Conservation (phyloP, 176 grass and related monocot genomes). For the Thinopyrum elongatum region DNA sequence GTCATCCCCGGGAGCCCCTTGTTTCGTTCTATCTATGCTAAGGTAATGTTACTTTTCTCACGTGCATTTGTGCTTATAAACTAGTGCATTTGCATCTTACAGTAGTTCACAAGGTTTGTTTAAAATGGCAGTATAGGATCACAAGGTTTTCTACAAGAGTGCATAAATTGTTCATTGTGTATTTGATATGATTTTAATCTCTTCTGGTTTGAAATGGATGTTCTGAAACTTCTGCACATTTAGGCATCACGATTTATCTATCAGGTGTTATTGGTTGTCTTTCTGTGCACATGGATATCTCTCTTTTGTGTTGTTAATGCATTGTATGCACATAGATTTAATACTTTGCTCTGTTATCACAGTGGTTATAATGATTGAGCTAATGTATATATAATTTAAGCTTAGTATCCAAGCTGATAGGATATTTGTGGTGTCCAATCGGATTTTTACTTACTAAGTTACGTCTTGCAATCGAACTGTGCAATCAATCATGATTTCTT, state of each 20-base stretch:
- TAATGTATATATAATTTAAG: slow-evolving; percentile 6
- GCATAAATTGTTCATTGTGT: background rate
- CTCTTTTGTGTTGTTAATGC: background rate
- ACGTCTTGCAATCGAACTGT: background rate
- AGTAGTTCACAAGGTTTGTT: background rate
- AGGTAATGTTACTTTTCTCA: slow-evolving; percentile 41
- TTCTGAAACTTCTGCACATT: slow-evolving; percentile 5
- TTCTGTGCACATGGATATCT: slow-evolving; percentile 7
- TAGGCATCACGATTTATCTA: background rate
- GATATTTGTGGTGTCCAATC: background rate
- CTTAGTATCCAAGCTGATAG: background rate
- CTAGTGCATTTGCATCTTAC: background rate
- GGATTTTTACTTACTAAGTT: background rate
- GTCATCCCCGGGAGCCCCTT: slow-evolving; percentile 57
- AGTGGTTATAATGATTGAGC: background rate
- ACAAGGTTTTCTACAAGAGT: background rate
- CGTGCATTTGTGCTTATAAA: background rate
- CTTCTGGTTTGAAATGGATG: background rate
- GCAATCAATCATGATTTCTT: background rate
- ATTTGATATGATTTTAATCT: background rate
- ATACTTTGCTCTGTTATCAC: background rate
- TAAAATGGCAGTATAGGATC: background rate
- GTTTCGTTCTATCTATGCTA: slow-evolving; percentile 65
- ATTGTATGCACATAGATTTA: background rate
- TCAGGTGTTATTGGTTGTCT: background rate